A percentile compares a stretch with the other conserved stretches of the same genome.
These are phyloP conservation scores for Thuja plicata DNA, from an alignment of 83 land plant species.

Conservation along the genomic window DNA sequence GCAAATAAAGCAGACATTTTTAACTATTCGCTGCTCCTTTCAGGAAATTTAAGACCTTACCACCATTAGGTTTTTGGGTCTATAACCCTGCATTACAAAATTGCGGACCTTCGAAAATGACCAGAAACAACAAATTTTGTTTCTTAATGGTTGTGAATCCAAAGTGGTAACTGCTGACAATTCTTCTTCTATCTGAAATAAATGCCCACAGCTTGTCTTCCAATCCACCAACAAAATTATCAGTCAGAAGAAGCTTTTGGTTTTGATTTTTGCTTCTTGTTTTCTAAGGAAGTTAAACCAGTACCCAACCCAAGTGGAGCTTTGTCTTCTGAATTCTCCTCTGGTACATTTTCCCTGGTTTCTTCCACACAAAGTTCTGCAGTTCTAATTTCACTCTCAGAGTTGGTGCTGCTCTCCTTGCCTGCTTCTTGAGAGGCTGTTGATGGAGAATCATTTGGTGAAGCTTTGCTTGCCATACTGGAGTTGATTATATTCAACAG, in stretches of 20 bases:
- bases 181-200: not conserved
- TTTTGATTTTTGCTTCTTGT: conserved; percentile 66
- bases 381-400: conserved; percentile 13
- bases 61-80: not conserved
- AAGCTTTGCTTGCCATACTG: conserved; percentile 16
- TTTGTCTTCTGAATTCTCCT: conserved; percentile 21
- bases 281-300: conserved; percentile 47
- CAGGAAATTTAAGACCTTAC: not conserved
- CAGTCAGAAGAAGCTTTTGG: conserved; percentile 18
- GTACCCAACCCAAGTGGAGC: conserved; percentile 73
- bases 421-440: conserved; percentile 19
- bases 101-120: not conserved
- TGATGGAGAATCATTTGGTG: conserved; percentile 19
- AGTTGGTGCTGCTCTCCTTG: conserved; percentile 23
- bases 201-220: not conserved
- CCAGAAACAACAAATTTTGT: not conserved
- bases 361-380: conserved; percentile 3
- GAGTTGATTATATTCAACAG: conserved; percentile 55
- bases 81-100: not conserved
- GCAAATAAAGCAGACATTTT: conserved; percentile 2
- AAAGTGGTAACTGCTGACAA: not conserved
- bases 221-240: not conserved
- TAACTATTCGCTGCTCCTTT: not conserved
- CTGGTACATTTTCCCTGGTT: not conserved
- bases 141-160: not conserved